Evolutionary conservation across 768 basidiomycete species (phyloP), one percentile per base, ranked within the genome.

Genomic region (Auricularia sp.): DNA sequence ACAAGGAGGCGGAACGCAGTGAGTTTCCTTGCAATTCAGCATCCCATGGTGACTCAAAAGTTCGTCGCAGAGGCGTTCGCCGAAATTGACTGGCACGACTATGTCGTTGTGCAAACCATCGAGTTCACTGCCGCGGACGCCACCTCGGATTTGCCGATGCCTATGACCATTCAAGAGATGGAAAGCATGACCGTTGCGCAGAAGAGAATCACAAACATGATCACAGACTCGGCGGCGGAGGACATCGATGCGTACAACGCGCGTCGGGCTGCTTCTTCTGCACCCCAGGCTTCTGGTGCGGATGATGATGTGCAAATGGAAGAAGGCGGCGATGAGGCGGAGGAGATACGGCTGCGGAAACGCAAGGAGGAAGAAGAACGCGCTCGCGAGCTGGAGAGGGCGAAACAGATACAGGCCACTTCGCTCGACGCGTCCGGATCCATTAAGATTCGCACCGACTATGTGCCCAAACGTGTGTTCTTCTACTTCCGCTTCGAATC

Each of bases 61-160:
- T 66, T 63, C 29, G 29, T 29, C 29, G 5, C 66, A 89, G 91
- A 86, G 75, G 96, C 95, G 3, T 95, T 97, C 72, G 92, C 94
- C 54, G 92, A 95, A 73, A 98, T 99, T 70, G 97, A 99, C 73
- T 99, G 97, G 97, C 94, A 99, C 71, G 97, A 98, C 73, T 98
- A 97, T 77, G 93, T 94, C 47, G 92, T 97, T 64, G 97, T 98
- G 5, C 94, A 98, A 73, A 97, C 94, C 21, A 94, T 97, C 70
- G 97, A 99, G 72, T 99, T 98, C 72, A 98, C 97, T 16, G 84
- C 86, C 39, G 91, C 90, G 7, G 97, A 99, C 73, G 87, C 92
- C 64, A 86, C 86, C 47, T 85, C 91, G 11, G 95, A 98, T 71
- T 81, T 99, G 33, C 97, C 96, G 11, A 87, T 92, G n/a, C 97